phyloP scores from a whole-genome alignment of 495 filamentous ascomycete species.

The Aspergillus sparsus region DNA sequence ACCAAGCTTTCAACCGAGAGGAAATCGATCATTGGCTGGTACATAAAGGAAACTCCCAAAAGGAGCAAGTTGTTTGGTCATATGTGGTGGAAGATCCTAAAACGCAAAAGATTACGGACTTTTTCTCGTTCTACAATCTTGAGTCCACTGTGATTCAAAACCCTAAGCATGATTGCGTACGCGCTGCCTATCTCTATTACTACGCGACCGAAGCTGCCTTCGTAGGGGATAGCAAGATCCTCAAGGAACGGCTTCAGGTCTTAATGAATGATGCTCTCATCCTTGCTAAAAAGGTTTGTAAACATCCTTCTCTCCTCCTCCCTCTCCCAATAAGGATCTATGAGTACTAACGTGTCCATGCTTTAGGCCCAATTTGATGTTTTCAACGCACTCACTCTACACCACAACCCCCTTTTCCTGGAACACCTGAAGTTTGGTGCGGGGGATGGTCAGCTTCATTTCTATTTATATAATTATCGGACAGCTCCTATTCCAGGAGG shows the following conservation, averaged over 20 bases:
- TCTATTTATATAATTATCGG: slow-evolving; percentile 96
- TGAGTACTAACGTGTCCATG: slow-evolving; percentile 10
- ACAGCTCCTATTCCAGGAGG: slow-evolving; percentile 79
- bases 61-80: slow-evolving; percentile 84
- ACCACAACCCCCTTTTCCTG: slow-evolving; percentile 93
- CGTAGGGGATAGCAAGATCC: slow-evolving; percentile 51
- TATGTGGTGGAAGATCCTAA: slow-evolving; percentile 83
- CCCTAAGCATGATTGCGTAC: slow-evolving; percentile 71
- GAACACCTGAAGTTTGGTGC: slow-evolving; percentile 89
- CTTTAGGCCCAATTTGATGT: slow-evolving; percentile 80
- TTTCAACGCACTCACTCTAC: slow-evolving; percentile 89
- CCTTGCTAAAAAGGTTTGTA: slow-evolving; percentile 70
- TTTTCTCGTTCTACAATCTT: slow-evolving; percentile 94
- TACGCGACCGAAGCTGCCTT: slow-evolving; percentile 88
- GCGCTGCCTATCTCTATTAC: slow-evolving; percentile 94
- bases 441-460: slow-evolving; percentile 92
- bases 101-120: slow-evolving; percentile 86
- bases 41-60: slow-evolving; percentile 55
- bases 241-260: slow-evolving; percentile 70
- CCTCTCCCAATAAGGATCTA: not conserved
- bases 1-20: slow-evolving; percentile 73
- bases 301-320: not conserved
- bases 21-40: slow-evolving; percentile 90
- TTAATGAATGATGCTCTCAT: slow-evolving; percentile 86
- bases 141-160: slow-evolving; percentile 85